Base-by-base conservation (phyloP, 2,329 filamentous ascomycete species). In the Arthrobotrys sinensis region DNA sequence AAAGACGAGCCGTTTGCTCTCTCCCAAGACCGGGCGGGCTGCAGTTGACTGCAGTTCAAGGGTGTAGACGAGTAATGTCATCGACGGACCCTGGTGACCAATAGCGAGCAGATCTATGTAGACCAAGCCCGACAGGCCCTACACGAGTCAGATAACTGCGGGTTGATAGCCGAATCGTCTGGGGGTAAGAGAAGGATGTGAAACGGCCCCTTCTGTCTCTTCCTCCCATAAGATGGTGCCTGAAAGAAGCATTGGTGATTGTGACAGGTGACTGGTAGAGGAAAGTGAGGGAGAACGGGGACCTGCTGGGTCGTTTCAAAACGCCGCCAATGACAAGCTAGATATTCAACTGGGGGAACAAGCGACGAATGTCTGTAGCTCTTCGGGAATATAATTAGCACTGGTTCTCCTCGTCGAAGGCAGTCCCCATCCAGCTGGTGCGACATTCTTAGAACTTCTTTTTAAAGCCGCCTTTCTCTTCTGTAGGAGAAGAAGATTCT, bases 141-240 rank as follows among this genome's bases (percentile, higher is more conserved):
- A 60, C 75, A 64, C 75, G 66, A 72, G 75, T 67, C 75, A 71
- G 75, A 66, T 66, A 64, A 52, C 67, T 66, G 55, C 55, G 52
- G 70, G 50, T 75, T 67, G 70, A 62, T 67, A 75, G 50, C 62
- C 70, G 70, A 75, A 66, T 57, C 43, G 48, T 52, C 57, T 53
- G 28, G 21, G 53, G 24, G 32, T 38, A 11, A 50, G 21, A 45
- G 53, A 50, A 43, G 36, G 40, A 46, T 64, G 60, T 64, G 60
- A 64, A 64, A 64, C 60, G 60, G 21, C 57, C 43, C 36, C 21
- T 43, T 32, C 36, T 60, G 55, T 60, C 21, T 64, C 60, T 48
- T 64, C 21, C 38, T 48, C 43, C 19, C 24, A 19, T 34, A 34
- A 38, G 38, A 45, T 32, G 5, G 52, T 60, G 19, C 45, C 40